Conservation (phyloP, 306 rosid genomes). For the Vicia sativa region DNA sequence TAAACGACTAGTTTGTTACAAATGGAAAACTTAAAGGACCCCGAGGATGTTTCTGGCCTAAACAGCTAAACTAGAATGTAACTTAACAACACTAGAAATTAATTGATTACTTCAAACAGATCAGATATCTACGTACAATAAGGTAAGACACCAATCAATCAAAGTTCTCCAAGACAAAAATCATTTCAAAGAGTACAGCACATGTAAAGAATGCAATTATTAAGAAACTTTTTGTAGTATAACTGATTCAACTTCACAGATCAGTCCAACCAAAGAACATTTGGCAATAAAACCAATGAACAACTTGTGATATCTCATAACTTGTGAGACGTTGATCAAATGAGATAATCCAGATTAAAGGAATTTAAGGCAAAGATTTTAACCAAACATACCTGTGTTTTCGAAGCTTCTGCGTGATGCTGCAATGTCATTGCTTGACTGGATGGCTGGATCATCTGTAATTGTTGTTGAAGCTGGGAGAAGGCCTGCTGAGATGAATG, state of each 20-base stretch:
- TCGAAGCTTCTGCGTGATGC: constrained; percentile 63
- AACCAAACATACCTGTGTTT: constrained; percentile 63
- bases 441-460: constrained; percentile 86
- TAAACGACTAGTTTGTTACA: too few species aligned
- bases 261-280: constrained; percentile 15
- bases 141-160: background rate
- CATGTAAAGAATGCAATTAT: constrained; percentile 11
- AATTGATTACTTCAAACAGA: constrained; percentile 4
- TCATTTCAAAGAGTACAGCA: constrained; percentile 20
- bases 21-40: too few species aligned
- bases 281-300: constrained; percentile 2
- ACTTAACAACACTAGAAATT: constrained; percentile 20
- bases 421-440: constrained; percentile 64
- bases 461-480: constrained; percentile 89
- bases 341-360: constrained; percentile 21
- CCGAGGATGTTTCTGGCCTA: too few species aligned
- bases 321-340: constrained; percentile 15
- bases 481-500: constrained; percentile 95
- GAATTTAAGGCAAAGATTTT: constrained; percentile 18
- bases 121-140: constrained; percentile 25
- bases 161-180: constrained; percentile 3
- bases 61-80: background rate
- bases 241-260: constrained; percentile 9
- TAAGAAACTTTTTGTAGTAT: background rate
- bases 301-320: constrained; percentile 21